Conservation (phyloP, 208 protist species). For the Acanthamoeba royreba region DNA sequence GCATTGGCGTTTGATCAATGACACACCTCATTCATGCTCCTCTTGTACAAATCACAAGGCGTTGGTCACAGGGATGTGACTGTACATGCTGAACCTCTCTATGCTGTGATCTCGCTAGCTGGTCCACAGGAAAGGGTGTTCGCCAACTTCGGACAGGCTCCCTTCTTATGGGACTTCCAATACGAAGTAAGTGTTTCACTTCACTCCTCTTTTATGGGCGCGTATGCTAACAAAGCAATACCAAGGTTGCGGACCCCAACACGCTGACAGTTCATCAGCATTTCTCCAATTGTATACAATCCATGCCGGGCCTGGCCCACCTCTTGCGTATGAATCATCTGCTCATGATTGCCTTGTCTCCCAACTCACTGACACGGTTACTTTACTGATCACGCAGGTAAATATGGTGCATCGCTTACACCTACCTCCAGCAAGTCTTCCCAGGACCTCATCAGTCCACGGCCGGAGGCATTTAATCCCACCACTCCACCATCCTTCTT, state of each 20-base stretch:
- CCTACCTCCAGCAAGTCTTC: too few species aligned
- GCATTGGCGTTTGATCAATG: neutral
- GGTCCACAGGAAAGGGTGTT: constrained; percentile 21
- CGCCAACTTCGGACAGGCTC: constrained; percentile 15
- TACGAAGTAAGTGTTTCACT: too few species aligned
- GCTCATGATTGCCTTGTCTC: neutral
- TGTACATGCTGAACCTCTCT: neutral
- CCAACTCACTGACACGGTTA: too few species aligned
- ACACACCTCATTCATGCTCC: too few species aligned
- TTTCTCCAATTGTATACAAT: neutral
- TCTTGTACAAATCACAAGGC: too few species aligned
- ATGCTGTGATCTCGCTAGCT: neutral
- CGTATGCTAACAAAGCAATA: too few species aligned
- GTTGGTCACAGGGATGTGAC: neutral
- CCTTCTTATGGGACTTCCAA: constrained; percentile 37
- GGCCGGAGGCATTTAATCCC: neutral
- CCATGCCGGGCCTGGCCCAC: neutral
- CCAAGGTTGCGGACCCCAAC: neutral
- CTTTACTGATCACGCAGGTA: neutral
- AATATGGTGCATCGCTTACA: neutral
- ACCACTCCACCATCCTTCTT: neutral
- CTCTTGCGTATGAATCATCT: neutral
- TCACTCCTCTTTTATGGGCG: too few species aligned
- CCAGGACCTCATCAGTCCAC: neutral
- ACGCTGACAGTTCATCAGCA: neutral